These are phyloP conservation scores for Erodium texanum DNA, from an alignment of 441 rosid genomes.

Conservation along the genomic window DNA sequence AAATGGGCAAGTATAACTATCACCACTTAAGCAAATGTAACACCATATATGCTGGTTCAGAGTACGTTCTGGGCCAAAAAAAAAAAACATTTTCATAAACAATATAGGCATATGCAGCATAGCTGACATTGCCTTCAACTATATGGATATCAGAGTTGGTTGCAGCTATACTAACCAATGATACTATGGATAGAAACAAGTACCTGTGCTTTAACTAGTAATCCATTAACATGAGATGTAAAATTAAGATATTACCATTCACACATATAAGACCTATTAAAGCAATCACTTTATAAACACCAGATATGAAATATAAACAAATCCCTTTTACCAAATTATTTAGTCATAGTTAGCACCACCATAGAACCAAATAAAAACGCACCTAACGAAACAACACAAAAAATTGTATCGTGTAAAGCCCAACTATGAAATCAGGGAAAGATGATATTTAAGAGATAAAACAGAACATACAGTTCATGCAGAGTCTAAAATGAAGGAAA, in stretches of 20 bases:
- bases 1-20: not conserved
- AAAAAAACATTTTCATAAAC: not conserved
- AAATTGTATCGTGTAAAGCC: not conserved
- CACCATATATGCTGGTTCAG: constrained; percentile 1
- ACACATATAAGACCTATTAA: not conserved
- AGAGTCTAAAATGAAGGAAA: not conserved
- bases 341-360: not conserved
- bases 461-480: constrained; percentile 4
- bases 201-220: not conserved
- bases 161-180: constrained; percentile 2
- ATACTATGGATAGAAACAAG: not conserved
- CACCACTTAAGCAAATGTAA: not conserved
- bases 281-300: not conserved
- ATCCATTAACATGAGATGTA: not conserved
- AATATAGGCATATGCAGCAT: not conserved
- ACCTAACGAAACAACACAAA: not conserved
- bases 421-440: not conserved
- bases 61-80: not conserved
- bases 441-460: not conserved
- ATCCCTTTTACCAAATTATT: not conserved
- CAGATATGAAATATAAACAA: not conserved
- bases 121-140: not conserved
- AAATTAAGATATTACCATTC: not conserved
- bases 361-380: not conserved
- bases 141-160: not conserved